Conservation (phyloP, 176 grass and related monocot species). For the Eleusine indica region DNA sequence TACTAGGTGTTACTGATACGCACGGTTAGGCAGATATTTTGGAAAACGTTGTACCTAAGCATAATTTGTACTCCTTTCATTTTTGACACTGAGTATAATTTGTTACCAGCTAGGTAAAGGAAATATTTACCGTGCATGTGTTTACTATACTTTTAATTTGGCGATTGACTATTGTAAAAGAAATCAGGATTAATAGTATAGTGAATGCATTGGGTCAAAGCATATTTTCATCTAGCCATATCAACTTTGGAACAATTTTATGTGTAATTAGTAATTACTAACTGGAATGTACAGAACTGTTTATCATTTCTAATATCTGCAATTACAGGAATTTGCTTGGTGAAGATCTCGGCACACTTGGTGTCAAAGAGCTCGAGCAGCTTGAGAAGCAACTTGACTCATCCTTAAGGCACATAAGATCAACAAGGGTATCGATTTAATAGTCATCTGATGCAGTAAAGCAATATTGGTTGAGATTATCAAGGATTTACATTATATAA, state of each 20-base stretch:
- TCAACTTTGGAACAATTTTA: not conserved
- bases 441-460: not conserved
- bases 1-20: not conserved
- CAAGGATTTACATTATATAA: not conserved
- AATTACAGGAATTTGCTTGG: conserved; percentile 91
- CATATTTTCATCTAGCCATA: not conserved
- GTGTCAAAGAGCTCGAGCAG: conserved; percentile 74
- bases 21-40: not conserved
- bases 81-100: not conserved
- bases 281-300: not conserved
- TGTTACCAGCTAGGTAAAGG: not conserved
- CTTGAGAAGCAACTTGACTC: conserved; percentile 92
- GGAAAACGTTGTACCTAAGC: not conserved
- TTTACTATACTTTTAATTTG: not conserved
- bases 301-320: not conserved
- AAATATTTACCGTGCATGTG: not conserved
- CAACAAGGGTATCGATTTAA: conserved; percentile 66
- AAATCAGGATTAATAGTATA: not conserved
- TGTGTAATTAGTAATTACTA: not conserved
- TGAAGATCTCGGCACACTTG: conserved; percentile 70
- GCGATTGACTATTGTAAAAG: not conserved
- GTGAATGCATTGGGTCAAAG: not conserved
- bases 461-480: too few species aligned
- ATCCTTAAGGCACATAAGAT: conserved; percentile 94
- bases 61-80: not conserved